phyloP scores from a whole-genome alignment of 2,329 filamentous ascomycete species.

The Fusarium chlamydosporum region DNA sequence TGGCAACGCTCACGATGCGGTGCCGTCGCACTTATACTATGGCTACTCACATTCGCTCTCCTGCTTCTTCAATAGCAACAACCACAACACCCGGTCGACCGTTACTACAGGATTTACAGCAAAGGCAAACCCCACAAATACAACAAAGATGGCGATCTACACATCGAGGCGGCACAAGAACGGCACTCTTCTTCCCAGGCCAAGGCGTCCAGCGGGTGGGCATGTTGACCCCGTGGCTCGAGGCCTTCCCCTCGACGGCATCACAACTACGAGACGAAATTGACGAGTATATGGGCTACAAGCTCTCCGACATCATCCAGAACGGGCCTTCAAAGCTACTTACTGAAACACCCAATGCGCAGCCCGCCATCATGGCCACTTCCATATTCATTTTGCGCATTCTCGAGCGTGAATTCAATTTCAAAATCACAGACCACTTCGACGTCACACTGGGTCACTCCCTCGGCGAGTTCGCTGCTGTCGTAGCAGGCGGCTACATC shows the following conservation, averaged over 20 bases:
- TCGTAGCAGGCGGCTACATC: slow-evolving; percentile 87
- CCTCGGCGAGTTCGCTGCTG: slow-evolving; percentile 90
- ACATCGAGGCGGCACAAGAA: slow-evolving; percentile 60
- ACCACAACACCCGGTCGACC: slow-evolving; percentile 17
- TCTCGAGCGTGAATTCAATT: slow-evolving; percentile 86
- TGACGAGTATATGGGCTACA: slow-evolving; percentile 80
- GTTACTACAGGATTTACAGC: slow-evolving; percentile 14
- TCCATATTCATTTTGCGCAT: slow-evolving; percentile 91
- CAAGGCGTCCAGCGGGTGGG: slow-evolving; percentile 91
- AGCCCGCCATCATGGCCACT: slow-evolving; percentile 96
- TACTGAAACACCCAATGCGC: slow-evolving; percentile 87
- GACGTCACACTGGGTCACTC: slow-evolving; percentile 92
- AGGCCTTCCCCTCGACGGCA: slow-evolving; percentile 85
- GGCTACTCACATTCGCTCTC: slow-evolving; percentile 19
- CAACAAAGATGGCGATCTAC: slow-evolving; percentile 53
- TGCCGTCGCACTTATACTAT: slow-evolving; percentile 46
- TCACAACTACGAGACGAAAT: slow-evolving; percentile 86
- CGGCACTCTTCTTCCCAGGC: slow-evolving; percentile 76
- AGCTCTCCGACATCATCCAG: slow-evolving; percentile 82
- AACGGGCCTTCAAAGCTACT: slow-evolving; percentile 82
- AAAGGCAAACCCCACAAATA: slow-evolving; percentile 10
- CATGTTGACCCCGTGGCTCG: slow-evolving; percentile 88
- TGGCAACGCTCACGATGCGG: slow-evolving; percentile 52
- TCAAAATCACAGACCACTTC: slow-evolving; percentile 76
- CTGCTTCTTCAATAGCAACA: neutral